Evolutionary conservation across 768 basidiomycete genomes (phyloP).

Genomic region (Russula lepida): DNA sequence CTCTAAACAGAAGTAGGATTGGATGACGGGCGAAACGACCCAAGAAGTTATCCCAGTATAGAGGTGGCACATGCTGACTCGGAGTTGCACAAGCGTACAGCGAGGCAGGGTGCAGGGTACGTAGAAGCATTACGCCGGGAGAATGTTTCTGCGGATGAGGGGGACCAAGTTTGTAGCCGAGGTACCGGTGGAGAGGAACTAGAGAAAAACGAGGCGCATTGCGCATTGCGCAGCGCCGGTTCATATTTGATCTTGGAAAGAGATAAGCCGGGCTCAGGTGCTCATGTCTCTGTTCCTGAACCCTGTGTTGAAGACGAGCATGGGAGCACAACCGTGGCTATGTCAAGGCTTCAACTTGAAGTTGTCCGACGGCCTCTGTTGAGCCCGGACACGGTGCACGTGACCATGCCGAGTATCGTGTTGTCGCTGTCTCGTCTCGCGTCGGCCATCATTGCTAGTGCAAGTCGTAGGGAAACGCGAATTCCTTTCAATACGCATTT

Average conservation of each 20-base stretch:
- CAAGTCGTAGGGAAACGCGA: too few species aligned
- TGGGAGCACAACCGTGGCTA: neutral
- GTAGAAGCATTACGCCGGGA: neutral
- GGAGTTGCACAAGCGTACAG: neutral
- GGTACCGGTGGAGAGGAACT: neutral
- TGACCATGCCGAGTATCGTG: neutral
- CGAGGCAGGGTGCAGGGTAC: conserved; percentile 10
- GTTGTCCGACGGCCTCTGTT: too few species aligned
- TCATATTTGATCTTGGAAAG: neutral
- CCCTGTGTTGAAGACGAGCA: neutral
- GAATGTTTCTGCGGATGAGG: neutral
- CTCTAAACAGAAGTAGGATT: neutral
- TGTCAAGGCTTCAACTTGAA: neutral
- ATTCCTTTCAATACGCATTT: neutral
- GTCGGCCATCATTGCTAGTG: neutral
- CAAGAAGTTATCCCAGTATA: conserved; percentile 4
- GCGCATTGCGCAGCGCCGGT: neutral
- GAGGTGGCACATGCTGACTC: neutral
- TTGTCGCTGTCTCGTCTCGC: neutral
- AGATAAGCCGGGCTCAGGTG: neutral
- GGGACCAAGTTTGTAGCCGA: neutral
- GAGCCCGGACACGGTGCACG: conserved; percentile 4
- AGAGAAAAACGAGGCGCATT: conserved; percentile 2
- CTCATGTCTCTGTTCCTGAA: neutral
- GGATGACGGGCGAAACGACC: neutral